phyloP scores from a whole-genome alignment of 2,329 filamentous ascomycete species.

The Lachnellula subtilissima region DNA sequence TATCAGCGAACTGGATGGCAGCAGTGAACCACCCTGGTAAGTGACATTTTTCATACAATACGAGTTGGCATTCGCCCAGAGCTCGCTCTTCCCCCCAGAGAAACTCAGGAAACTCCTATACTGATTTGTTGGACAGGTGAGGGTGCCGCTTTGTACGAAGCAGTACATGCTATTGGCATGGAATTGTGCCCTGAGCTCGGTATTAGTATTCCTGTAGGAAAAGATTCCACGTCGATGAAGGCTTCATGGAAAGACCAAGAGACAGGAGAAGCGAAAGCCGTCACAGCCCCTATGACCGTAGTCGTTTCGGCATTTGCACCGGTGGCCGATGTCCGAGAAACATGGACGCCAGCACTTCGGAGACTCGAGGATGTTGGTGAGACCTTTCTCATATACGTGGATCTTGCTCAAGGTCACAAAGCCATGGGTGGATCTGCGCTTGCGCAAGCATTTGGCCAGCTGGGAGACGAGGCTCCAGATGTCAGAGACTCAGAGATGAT shows the following conservation, averaged over 20 bases:
- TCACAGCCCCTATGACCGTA: slow-evolving; percentile 86
- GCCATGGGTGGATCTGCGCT: slow-evolving; percentile 86
- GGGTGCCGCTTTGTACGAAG: slow-evolving; percentile 87
- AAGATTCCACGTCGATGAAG: slow-evolving; percentile 99
- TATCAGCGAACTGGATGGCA: slow-evolving; percentile 99
- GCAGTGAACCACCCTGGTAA: slow-evolving; percentile 76
- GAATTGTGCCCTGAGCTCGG: slow-evolving; percentile 87
- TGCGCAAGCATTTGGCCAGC: slow-evolving; percentile 80
- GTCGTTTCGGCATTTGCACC: slow-evolving; percentile 88
- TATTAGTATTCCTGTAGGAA: slow-evolving; percentile 91
- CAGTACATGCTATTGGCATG: slow-evolving; percentile 88
- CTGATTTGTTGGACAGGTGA: slow-evolving; percentile 47
- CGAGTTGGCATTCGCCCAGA: no score
- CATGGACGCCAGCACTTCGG: slow-evolving; percentile 88
- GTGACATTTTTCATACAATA: no score
- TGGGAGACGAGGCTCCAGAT: slow-evolving; percentile 82
- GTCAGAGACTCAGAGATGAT: slow-evolving; percentile 76
- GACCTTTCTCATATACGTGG: slow-evolving; percentile 83
- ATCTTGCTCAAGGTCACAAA: slow-evolving; percentile 75
- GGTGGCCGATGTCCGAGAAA: slow-evolving; percentile 75
- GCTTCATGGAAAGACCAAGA: slow-evolving; percentile 80
- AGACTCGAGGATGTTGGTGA: slow-evolving; percentile 84
- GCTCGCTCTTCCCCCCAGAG: no score
- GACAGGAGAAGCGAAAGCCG: slow-evolving; percentile 67
- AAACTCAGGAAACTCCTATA: no score